Conservation (phyloP, 371 early-diverging fungal genomes). For the Mortierella sp. region DNA sequence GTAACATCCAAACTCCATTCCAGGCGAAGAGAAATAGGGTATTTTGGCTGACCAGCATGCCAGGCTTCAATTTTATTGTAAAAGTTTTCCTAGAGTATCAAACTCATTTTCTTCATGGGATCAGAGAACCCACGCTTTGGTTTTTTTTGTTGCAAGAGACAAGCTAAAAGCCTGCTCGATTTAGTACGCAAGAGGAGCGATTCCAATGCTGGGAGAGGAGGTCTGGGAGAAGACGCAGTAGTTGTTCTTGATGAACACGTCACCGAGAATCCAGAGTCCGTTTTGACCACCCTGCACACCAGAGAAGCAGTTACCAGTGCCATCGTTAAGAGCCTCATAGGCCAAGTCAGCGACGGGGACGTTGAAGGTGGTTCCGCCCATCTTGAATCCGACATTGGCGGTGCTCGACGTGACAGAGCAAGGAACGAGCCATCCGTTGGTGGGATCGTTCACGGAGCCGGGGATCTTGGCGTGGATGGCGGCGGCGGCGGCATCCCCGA, state of each 20-base stretch:
- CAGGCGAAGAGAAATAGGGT: neutral
- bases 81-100: no score
- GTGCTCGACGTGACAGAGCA: conserved; percentile 25
- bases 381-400: conserved; percentile 27
- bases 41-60: conserved; percentile 18
- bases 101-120: no score
- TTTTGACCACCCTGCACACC: conserved; percentile 46
- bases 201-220: conserved; percentile 9
- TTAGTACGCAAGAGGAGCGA: conserved; percentile 1
- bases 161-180: no score
- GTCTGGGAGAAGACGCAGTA: conserved; percentile 55
- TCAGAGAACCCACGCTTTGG: no score
- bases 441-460: conserved; percentile 27
- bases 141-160: no score
- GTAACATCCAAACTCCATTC: no score
- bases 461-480: conserved; percentile 39
- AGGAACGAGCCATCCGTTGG: conserved; percentile 41
- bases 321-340: conserved; percentile 28
- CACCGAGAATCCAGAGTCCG: conserved; percentile 58
- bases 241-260: conserved; percentile 62
- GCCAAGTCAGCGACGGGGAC: conserved; percentile 44
- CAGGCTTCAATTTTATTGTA: conserved; percentile 4
- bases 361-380: conserved; percentile 33
- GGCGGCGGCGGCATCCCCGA: conserved; percentile 23
- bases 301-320: conserved; percentile 40